These are phyloP conservation scores for Naganishia friedmannii DNA, from an alignment of 768 basidiomycete genomes.

Conservation along the genomic window DNA sequence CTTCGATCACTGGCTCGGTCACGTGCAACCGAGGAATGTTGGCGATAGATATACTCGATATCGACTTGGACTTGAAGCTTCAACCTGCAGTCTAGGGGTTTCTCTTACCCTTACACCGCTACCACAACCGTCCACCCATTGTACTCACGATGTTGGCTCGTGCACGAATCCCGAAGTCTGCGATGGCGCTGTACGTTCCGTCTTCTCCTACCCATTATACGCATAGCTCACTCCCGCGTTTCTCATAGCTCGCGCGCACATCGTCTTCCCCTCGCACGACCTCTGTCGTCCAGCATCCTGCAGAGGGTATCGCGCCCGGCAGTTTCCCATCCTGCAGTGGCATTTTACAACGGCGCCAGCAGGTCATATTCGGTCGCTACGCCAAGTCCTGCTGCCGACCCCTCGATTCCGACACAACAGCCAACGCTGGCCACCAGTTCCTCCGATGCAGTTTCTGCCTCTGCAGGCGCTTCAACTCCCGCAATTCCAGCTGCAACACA, in stretches of 20 bases:
- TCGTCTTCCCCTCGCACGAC: background rate
- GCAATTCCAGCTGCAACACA: background rate
- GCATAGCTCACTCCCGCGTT: background rate
- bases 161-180: background rate
- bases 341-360: background rate
- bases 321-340: no score
- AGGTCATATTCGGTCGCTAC: constrained; percentile 1
- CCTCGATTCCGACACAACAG: background rate
- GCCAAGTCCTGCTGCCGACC: background rate
- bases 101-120: no score
- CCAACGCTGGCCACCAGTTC: background rate
- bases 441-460: background rate
- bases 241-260: background rate
- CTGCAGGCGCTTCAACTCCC: background rate
- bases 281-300: background rate
- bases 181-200: constrained; percentile 2
- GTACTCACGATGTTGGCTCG: no score
- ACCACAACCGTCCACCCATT: background rate
- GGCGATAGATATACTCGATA: background rate
- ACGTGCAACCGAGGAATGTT: background rate
- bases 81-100: no score
- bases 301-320: background rate
- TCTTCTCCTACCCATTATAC: background rate
- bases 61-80: no score
- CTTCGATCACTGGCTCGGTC: background rate